A percentile compares a stretch with the other conserved stretches of the same genome.
Conservation (phyloP, 192 early-diverging fungal species). For the Physocladia obscura region DNA sequence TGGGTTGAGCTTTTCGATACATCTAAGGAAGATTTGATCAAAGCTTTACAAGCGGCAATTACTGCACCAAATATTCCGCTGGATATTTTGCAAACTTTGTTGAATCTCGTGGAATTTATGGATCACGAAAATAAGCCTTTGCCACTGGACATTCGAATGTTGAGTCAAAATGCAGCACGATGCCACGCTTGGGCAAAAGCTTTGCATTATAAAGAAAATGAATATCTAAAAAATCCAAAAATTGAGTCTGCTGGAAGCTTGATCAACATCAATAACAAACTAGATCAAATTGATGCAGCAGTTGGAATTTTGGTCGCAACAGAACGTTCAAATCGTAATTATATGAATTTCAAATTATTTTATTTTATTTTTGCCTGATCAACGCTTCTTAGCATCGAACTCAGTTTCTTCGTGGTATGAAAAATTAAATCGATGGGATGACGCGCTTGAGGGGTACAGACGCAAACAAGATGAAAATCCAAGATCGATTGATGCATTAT, state of each 20-base stretch:
- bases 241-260: slow-evolving; percentile 68
- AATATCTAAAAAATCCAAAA: slow-evolving; percentile 55
- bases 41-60: slow-evolving; percentile 68
- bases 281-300: slow-evolving; percentile 84
- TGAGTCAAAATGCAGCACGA: slow-evolving; percentile 76
- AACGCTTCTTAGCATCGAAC: too few relatives aligned
- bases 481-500: slow-evolving; percentile 41
- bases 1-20: slow-evolving; percentile 79
- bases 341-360: slow-evolving; percentile 58
- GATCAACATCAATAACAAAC: slow-evolving; percentile 81
- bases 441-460: slow-evolving; percentile 74
- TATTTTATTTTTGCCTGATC: too few relatives aligned
- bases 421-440: slow-evolving; percentile 81
- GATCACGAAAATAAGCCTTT: slow-evolving; percentile 85
- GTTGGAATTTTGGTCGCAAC: slow-evolving; percentile 81
- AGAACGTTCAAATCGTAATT: slow-evolving; percentile 47
- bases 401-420: slow-evolving; percentile 75
- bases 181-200: slow-evolving; percentile 90
- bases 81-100: slow-evolving; percentile 76
- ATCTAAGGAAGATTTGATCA: slow-evolving; percentile 73
- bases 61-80: slow-evolving; percentile 69
- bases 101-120: slow-evolving; percentile 89
- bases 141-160: slow-evolving; percentile 76
- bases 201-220: slow-evolving; percentile 84
- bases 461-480: slow-evolving; percentile 51